Evolutionary conservation across 2,329 filamentous ascomycete species (phyloP).

Genomic region (Aureobasidium lini): DNA sequence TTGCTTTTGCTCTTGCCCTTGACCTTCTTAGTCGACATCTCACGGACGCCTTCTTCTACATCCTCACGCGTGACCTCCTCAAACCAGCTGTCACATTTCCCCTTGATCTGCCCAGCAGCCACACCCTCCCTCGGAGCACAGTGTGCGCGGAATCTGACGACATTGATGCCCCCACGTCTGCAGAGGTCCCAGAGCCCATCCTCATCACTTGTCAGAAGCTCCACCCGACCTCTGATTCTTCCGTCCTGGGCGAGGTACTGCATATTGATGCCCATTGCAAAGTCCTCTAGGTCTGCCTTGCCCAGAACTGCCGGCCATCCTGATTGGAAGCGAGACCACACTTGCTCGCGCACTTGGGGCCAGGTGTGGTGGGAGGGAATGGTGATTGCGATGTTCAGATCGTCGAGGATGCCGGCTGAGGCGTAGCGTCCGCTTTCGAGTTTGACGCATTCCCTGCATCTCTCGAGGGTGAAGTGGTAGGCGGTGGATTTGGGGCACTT

Average conservation of each 20-base stretch:
- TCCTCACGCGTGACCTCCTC: neutral
- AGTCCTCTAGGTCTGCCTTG: neutral
- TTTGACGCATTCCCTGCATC: neutral
- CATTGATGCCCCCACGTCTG: neutral
- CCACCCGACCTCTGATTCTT: neutral
- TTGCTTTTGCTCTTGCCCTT: neutral
- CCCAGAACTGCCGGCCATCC: neutral
- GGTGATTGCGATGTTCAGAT: neutral
- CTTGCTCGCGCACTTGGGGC: neutral
- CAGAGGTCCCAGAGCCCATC: neutral
- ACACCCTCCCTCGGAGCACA: neutral
- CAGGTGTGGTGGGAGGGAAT: neutral
- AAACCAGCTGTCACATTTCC: too few species aligned
- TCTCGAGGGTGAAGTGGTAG: neutral
- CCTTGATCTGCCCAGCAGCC: neutral
- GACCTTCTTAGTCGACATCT: neutral
- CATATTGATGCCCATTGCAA: neutral
- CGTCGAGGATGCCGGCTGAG: neutral
- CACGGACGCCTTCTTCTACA: neutral
- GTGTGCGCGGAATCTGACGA: neutral
- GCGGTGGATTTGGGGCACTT: neutral
- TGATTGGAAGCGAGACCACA: neutral
- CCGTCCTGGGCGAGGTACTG: neutral
- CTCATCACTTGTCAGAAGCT: neutral
- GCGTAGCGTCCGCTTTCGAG: neutral